A percentile compares a stretch with the other conserved stretches of the same genome.
phyloP scores from a whole-genome alignment of 2,329 filamentous ascomycete genomes.

The Pyrenophora graminea region DNA sequence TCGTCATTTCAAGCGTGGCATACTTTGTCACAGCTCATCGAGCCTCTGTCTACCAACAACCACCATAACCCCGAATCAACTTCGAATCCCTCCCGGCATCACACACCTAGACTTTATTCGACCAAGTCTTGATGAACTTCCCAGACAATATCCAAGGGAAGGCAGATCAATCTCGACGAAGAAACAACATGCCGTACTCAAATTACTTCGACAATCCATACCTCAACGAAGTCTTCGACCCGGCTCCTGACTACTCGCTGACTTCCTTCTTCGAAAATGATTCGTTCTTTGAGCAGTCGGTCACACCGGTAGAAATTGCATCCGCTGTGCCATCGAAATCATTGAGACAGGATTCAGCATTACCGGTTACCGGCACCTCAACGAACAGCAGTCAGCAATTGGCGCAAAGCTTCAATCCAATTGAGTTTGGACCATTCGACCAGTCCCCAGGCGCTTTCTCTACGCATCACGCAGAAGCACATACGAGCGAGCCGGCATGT shows the following conservation, averaged over 20 bases:
- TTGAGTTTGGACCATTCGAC: conserved; percentile 28
- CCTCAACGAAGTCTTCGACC: conserved; percentile 28
- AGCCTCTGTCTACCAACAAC: conserved; percentile 1
- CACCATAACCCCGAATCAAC: conserved; percentile 4
- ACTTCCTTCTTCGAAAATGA: conserved; percentile 37
- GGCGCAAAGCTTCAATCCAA: conserved; percentile 22
- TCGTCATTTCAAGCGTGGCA: conserved; percentile 2
- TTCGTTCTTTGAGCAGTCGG: conserved; percentile 31
- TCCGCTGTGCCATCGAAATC: conserved; percentile 22
- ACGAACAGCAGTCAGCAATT: conserved; percentile 16
- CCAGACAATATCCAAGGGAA: conserved; percentile 29
- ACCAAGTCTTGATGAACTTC: conserved; percentile 27
- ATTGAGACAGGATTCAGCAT: conserved; percentile 19
- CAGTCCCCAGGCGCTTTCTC: conserved; percentile 24
- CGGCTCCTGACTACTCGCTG: conserved; percentile 30
- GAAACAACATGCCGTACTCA: conserved; percentile 11
- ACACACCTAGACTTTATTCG: conserved; percentile 7
- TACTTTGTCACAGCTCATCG: conserved; percentile 5
- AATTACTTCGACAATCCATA: conserved; percentile 31
- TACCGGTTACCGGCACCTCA: conserved; percentile 20
- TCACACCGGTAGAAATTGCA: conserved; percentile 29
- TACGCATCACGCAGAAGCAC: conserved; percentile 21
- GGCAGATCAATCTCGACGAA: conserved; percentile 31
- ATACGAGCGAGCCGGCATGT: conserved; percentile 20
- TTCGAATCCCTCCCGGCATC: conserved; percentile 12